These are phyloP conservation scores for Echeveria elegans DNA, from an alignment of 164 flowering plant genomes.

Conservation along the genomic window DNA sequence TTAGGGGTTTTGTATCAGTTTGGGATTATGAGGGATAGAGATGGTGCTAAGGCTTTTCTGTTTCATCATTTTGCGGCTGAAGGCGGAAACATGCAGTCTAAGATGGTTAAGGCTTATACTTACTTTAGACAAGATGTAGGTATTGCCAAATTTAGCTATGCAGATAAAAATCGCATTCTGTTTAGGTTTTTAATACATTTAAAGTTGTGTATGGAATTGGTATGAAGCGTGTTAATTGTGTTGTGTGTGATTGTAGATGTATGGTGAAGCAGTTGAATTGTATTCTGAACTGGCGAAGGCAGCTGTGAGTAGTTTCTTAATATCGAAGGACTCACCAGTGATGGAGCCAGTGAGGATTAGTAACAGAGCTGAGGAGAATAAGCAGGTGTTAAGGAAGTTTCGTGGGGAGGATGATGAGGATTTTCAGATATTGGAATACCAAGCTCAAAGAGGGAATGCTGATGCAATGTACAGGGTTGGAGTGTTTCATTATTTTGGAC, in stretches of 20 bases:
- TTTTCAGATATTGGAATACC: conserved; percentile 87
- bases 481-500: conserved; percentile 77
- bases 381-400: conserved; percentile 37
- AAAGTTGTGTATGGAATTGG: not conserved
- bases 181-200: not conserved
- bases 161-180: not conserved
- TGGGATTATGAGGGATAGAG: conserved; percentile 48
- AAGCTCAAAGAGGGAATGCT: conserved; percentile 88
- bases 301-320: conserved; percentile 79
- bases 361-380: conserved; percentile 88
- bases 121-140: conserved; percentile 64
- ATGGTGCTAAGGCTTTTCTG: not conserved
- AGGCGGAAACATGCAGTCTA: conserved; percentile 76
- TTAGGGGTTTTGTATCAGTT: conserved; percentile 62
- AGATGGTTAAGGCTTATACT: conserved; percentile 80
- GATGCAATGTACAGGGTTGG: conserved; percentile 87
- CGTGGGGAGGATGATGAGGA: conserved; percentile 94
- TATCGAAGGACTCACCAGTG: conserved; percentile 79
- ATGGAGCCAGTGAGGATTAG: conserved; percentile 82
- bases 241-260: conserved; percentile 45
- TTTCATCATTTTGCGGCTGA: conserved; percentile 65
- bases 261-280: conserved; percentile 76
- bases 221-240: not conserved
- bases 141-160: not conserved
- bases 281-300: conserved; percentile 85